Conservation (phyloP, 2,329 filamentous ascomycete species). For the Penicillium sp. region DNA sequence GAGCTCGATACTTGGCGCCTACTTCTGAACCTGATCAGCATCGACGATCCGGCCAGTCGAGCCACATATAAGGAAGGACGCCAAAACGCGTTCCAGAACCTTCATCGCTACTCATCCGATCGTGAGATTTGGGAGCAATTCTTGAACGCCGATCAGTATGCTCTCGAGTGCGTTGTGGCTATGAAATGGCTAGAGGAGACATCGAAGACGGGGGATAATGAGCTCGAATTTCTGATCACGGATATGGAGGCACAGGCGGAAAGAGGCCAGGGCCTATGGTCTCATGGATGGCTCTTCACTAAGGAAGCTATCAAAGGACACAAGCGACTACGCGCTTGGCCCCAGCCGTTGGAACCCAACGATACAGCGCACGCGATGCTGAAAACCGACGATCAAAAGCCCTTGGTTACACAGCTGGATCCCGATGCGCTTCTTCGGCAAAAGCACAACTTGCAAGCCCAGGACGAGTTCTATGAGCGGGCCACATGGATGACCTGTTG, state of each 20-base stretch:
- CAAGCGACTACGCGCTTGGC: constrained; percentile 76
- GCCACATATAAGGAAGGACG: constrained; percentile 44
- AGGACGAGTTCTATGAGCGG: constrained; percentile 86
- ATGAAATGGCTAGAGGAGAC: constrained; percentile 85
- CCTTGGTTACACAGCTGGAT: constrained; percentile 83
- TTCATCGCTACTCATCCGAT: constrained; percentile 63
- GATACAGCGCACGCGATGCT: constrained; percentile 60
- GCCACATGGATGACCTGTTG: constrained; percentile 94
- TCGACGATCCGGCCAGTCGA: constrained; percentile 62
- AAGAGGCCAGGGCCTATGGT: constrained; percentile 74
- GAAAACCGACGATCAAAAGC: constrained; percentile 63
- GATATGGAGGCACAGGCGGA: constrained; percentile 78
- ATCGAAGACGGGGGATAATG: constrained; percentile 67
- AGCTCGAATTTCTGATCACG: constrained; percentile 75
- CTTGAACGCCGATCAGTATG: constrained; percentile 70
- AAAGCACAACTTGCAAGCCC: constrained; percentile 72
- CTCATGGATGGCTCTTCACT: constrained; percentile 90
- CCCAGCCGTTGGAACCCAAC: constrained; percentile 66
- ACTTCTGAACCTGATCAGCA: constrained; percentile 72
- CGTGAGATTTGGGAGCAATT: constrained; percentile 74
- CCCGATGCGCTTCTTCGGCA: constrained; percentile 88
- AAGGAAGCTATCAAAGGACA: constrained; percentile 86
- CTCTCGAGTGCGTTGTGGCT: constrained; percentile 77
- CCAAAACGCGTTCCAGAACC: constrained; percentile 44
- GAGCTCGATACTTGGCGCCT: constrained; percentile 93